Percentiles rank a stretch among this genome's conserved stretches.
phyloP scores from a whole-genome alignment of 352 stramenopile genomes.

The Bremia lactucae region DNA sequence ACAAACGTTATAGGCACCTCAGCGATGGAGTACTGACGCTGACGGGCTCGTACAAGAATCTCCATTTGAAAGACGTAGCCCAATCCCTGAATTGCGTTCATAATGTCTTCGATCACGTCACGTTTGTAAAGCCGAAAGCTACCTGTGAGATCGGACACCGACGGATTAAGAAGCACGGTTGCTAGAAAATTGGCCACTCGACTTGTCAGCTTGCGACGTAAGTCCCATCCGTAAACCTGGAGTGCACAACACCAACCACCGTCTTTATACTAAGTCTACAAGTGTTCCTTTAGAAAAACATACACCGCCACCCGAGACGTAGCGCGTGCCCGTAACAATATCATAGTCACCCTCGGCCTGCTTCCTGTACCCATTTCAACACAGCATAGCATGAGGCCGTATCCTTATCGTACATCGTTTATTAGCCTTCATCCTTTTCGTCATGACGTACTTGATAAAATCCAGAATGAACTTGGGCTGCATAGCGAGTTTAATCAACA shows the following conservation, averaged over 20 bases:
- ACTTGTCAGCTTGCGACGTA: slow-evolving; percentile 93
- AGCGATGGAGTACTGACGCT: slow-evolving; percentile 85
- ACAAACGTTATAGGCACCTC: slow-evolving; percentile 98
- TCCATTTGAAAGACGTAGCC: slow-evolving; percentile 99
- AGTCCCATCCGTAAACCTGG: slow-evolving; percentile 93
- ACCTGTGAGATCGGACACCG: slow-evolving; percentile 93
- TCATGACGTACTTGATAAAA: slow-evolving; percentile 58
- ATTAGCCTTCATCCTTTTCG: no score
- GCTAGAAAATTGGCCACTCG: slow-evolving; percentile 96
- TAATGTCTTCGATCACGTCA: slow-evolving; percentile 90
- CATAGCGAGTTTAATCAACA: not conserved
- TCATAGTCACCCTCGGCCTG: slow-evolving; percentile 76
- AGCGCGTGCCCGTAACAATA: slow-evolving; percentile 95
- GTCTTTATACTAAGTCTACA: not conserved
- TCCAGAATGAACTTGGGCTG: slow-evolving; percentile 95
- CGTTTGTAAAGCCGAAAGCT: slow-evolving; percentile 96
- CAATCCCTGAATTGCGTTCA: slow-evolving; percentile 75
- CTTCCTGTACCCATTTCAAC: slow-evolving; percentile 30
- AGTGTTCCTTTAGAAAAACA: slow-evolving; percentile 9
- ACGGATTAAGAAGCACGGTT: slow-evolving; percentile 91
- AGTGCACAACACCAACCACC: slow-evolving; percentile 1
- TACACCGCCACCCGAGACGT: slow-evolving; percentile 88
- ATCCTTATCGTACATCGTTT: not conserved
- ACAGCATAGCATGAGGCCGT: slow-evolving; percentile 4
- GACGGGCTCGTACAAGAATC: slow-evolving; percentile 91